phyloP scores from a whole-genome alignment of 192 early-diverging fungal species.

The Diversispora epigaea region DNA sequence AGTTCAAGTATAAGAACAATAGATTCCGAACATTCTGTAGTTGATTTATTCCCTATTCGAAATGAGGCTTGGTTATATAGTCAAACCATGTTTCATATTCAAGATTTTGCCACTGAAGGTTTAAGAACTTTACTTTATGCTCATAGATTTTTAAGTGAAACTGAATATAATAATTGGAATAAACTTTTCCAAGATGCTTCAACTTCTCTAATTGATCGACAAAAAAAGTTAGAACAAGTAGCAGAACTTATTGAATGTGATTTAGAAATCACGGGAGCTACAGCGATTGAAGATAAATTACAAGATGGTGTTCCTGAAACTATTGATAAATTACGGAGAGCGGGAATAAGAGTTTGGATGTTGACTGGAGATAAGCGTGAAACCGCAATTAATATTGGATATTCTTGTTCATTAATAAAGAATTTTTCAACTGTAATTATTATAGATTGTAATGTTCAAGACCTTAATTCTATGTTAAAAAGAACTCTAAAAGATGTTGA shows the following conservation, averaged over 20 bases:
- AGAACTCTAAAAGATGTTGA: conserved; percentile 41
- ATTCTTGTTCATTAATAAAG: conserved; percentile 69
- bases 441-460: conserved; percentile 41
- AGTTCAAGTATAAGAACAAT: conserved; percentile 36
- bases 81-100: conserved; percentile 62
- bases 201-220: conserved; percentile 61
- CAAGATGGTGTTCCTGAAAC: conserved; percentile 85
- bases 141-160: conserved; percentile 60
- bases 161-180: conserved; percentile 70
- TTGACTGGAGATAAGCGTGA: conserved; percentile 91
- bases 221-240: conserved; percentile 52
- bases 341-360: conserved; percentile 87
- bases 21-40: conserved; percentile 36
- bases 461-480: conserved; percentile 39
- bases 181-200: conserved; percentile 68
- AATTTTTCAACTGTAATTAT: conserved; percentile 50
- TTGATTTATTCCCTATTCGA: conserved; percentile 33
- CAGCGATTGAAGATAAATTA: conserved; percentile 88
- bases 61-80: conserved; percentile 57
- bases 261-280: conserved; percentile 75
- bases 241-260: conserved; percentile 77
- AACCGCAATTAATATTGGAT: conserved; percentile 90
- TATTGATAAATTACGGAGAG: conserved; percentile 71
- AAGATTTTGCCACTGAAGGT: conserved; percentile 73
- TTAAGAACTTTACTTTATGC: conserved; percentile 82